Percentiles rank a stretch among this genome's conserved stretches.
Conservation (phyloP, 176 grass and related monocot species). For the Oryza brachyantha region DNA sequence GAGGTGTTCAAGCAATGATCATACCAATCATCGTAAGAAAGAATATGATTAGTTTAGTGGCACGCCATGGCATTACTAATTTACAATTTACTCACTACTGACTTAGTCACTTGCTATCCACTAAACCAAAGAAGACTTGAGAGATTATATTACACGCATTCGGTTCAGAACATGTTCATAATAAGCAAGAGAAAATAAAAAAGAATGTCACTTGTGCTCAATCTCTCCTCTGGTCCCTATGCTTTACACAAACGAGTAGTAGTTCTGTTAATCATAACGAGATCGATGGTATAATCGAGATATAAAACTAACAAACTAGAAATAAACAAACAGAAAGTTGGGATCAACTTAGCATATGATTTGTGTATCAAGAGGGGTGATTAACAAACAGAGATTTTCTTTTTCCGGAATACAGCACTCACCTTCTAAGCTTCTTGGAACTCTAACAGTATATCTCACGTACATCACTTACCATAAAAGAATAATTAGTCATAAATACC, state of each 20-base stretch:
- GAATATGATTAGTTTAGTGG: conserved; percentile 19
- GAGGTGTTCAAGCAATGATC: conserved; percentile 24
- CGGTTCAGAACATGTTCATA: background rate
- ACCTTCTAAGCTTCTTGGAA: too few relatives aligned
- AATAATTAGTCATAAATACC: too few relatives aligned
- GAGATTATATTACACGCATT: background rate
- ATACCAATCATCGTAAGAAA: conserved; percentile 7
- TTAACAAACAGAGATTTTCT: too few relatives aligned
- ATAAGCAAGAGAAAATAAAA: too few relatives aligned
- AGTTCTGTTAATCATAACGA: background rate
- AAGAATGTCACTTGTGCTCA: background rate
- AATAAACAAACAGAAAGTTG: background rate
- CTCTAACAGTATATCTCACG: too few relatives aligned
- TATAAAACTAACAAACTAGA: background rate
- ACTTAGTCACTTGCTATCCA: background rate
- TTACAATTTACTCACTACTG: background rate
- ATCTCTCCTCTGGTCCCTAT: background rate
- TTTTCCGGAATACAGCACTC: too few relatives aligned
- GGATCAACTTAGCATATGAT: too few relatives aligned
- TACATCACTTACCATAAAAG: too few relatives aligned
- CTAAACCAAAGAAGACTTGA: background rate
- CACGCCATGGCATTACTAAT: conserved; percentile 6
- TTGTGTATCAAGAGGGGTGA: too few relatives aligned
- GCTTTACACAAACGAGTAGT: background rate
- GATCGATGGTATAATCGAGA: background rate